These are phyloP conservation scores for Pleurotus tuoliensis DNA, from an alignment of 768 basidiomycete genomes.

Conservation along the genomic window DNA sequence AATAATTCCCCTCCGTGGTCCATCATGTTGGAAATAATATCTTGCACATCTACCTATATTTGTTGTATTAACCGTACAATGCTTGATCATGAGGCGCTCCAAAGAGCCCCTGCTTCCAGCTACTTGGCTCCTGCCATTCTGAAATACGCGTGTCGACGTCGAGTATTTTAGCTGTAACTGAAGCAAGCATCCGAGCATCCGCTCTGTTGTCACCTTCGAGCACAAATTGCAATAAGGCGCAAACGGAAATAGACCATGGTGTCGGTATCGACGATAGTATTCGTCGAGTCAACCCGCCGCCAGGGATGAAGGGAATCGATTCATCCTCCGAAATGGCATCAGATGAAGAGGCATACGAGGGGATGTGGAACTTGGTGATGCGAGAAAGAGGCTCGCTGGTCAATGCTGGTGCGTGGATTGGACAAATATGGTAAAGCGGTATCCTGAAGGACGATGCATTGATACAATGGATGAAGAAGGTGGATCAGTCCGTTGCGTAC, in stretches of 20 bases:
- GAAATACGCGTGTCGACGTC: conserved; percentile 27
- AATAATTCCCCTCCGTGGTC: neutral
- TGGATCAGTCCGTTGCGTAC: conserved; percentile 35
- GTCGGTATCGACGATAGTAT: conserved; percentile 55
- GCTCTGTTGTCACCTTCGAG: conserved; percentile 79
- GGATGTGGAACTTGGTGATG: conserved; percentile 46
- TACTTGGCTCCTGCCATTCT: conserved; percentile 58
- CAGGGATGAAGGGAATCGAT: conserved; percentile 69
- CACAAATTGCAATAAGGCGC: conserved; percentile 67
- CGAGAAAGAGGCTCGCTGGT: conserved; percentile 37
- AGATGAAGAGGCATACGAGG: conserved; percentile 48
- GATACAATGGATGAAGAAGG: too few species aligned
- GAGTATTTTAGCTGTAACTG: conserved; percentile 46
- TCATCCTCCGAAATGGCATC: conserved; percentile 18
- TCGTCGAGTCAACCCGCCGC: conserved; percentile 69
- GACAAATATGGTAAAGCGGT: conserved; percentile 57
- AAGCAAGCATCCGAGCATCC: conserved; percentile 64
- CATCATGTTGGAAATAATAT: neutral
- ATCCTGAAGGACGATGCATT: conserved; percentile 36
- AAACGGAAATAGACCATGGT: conserved; percentile 49
- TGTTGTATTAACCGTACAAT: conserved; percentile 52
- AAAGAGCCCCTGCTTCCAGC: conserved; percentile 68
- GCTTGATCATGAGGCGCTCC: conserved; percentile 72
- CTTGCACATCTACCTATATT: conserved; percentile 6
- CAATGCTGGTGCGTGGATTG: conserved; percentile 41